phyloP scores from a whole-genome alignment of 2,329 filamentous ascomycete species.

The Colletotrichum gigasporum region DNA sequence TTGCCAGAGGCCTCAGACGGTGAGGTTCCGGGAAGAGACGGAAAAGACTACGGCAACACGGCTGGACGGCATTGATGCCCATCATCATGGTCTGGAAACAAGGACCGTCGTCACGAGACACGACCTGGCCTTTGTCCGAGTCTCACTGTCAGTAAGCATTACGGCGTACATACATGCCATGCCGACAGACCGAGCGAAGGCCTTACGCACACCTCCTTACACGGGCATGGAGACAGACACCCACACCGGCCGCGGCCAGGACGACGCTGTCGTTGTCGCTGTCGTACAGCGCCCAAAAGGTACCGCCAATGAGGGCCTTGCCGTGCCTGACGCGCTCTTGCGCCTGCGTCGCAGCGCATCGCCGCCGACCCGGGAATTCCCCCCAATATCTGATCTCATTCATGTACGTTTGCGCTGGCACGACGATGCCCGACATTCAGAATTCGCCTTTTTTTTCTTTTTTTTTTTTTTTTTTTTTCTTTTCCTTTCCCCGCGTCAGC shows the following conservation, averaged over 20 bases:
- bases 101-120: neutral
- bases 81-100: neutral
- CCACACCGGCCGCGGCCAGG: no score
- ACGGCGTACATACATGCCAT: no score
- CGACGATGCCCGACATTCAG: slow-evolving; percentile 17
- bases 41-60: no score
- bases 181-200: no score
- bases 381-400: no score
- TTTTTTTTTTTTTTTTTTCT: no score
- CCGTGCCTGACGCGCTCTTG: slow-evolving; percentile 13
- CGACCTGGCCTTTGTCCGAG: no score
- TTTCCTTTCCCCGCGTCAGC: neutral
- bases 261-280: neutral
- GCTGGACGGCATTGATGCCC: neutral
- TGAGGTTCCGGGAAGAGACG: neutral
- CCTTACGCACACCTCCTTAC: no score
- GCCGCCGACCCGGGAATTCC: neutral
- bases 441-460: no score
- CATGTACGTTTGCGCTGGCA: neutral
- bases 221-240: no score
- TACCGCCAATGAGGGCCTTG: slow-evolving; percentile 16
- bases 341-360: neutral
- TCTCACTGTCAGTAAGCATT: neutral
- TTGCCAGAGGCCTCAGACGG: neutral
- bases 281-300: slow-evolving; percentile 13